These are phyloP conservation scores for Suhomyces taliae DNA, from an alignment of 1,139 yeast genomes.

Conservation along the genomic window DNA sequence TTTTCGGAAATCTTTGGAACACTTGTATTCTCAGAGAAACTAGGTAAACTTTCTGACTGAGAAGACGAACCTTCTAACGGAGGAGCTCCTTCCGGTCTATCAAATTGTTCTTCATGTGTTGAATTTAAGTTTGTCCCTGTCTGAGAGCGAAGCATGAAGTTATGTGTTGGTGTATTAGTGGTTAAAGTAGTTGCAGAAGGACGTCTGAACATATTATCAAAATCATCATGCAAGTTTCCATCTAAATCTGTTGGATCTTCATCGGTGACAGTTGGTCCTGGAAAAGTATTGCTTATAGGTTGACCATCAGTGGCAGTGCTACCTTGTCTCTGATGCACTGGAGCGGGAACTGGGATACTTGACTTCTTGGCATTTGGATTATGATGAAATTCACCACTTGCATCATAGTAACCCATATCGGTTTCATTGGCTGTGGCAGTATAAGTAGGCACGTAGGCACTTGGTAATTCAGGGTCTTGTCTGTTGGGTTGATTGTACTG, in stretches of 20 bases:
- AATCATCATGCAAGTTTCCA: conserved; percentile 1
- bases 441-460: conserved; percentile 62
- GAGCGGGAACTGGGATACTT: conserved; percentile 14
- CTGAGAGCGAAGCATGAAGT: conserved; percentile 6
- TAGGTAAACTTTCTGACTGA: conserved; percentile 15
- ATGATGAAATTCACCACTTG: conserved; percentile 55
- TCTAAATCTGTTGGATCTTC: conserved; percentile 2
- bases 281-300: conserved; percentile 10
- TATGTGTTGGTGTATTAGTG: conserved; percentile 8
- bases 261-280: conserved; percentile 9
- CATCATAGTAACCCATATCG: conserved; percentile 83
- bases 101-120: background rate
- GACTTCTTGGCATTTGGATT: conserved; percentile 27
- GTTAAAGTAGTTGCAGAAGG: conserved; percentile 3
- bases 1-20: conserved; percentile 15
- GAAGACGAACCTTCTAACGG: conserved; percentile 11
- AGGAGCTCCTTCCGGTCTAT: conserved; percentile 12
- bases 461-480: conserved; percentile 36
- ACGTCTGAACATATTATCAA: conserved; percentile 7
- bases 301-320: conserved; percentile 13
- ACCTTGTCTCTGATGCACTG: conserved; percentile 15
- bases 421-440: conserved; percentile 63
- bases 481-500: conserved; percentile 49
- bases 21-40: conserved; percentile 15
- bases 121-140: background rate